These are phyloP conservation scores for Trichosanthes cucumerina DNA, from an alignment of 306 rosid genomes.

Conservation along the genomic window DNA sequence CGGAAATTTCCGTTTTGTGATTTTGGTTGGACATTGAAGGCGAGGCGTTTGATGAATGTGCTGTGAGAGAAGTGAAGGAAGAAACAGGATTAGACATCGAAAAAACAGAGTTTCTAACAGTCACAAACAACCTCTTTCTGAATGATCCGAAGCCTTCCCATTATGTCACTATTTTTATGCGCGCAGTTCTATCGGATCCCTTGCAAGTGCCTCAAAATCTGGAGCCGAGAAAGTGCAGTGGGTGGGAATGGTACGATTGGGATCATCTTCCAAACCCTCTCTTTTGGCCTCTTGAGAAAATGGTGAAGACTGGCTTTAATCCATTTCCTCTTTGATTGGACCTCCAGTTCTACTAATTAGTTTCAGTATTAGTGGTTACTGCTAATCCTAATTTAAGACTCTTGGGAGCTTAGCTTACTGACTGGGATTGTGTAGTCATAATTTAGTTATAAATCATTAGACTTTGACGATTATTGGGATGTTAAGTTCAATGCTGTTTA, in stretches of 20 bases:
- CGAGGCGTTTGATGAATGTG: conserved; percentile 75
- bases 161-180: conserved; percentile 46
- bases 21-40: conserved; percentile 25
- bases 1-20: too few species aligned
- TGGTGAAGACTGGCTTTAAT: conserved; percentile 36
- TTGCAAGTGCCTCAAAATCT: conserved; percentile 33
- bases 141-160: conserved; percentile 42
- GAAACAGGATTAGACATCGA: conserved; percentile 49
- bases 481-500: too few species aligned
- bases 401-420: too few species aligned
- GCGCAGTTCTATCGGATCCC: conserved; percentile 25
- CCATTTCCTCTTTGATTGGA: conserved; percentile 33
- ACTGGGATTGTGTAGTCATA: too few species aligned
- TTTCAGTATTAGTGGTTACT: too few species aligned
- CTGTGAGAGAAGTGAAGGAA: conserved; percentile 61
- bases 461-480: too few species aligned
- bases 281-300: conserved; percentile 50
- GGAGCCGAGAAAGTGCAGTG: conserved; percentile 64
- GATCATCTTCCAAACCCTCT: conserved; percentile 45
- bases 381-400: background rate
- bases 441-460: too few species aligned
- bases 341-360: background rate
- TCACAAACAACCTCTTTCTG: conserved; percentile 34
- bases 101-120: conserved; percentile 36
- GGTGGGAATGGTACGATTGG: conserved; percentile 77